Evolutionary conservation across 805 yeast species (phyloP), one percentile per base, ranked within the genome.

Genomic region (Yamadazyma scolyti): DNA sequence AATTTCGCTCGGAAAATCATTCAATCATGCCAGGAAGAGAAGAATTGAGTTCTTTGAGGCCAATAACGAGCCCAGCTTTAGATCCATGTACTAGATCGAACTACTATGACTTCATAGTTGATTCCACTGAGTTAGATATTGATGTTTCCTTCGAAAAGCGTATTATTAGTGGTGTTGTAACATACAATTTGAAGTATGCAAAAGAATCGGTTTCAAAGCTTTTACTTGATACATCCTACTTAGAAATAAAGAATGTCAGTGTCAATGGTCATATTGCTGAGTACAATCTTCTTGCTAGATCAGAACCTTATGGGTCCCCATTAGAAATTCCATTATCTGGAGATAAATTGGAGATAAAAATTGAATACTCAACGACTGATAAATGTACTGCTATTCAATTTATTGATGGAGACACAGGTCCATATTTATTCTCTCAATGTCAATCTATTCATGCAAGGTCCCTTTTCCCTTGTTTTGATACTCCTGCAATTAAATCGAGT

Each of bases 391-490:
- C 65, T 4, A 37, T 58, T 20, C 65, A 58, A 40, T 58, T 58
- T 28, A 51, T 58, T 30, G 47, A 53, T 25, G 61, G 61, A 13
- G 57, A 58, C 29, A 49, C 50, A 4, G 62, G 58, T 13, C 59
- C 61, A 1, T 58, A 52, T 41, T 39, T 58, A 30, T 58, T 58
- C 37, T 58, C 62, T 17, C 65, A 58, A 40, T 56, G 65, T 37
- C 57, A 58, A 40, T 50, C 61, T 23, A 56, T 56, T 29, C 65
- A 58, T 33, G 65, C 63, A 16, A 44, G 65, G 22, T 52, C 58
- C 18, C 43, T 58, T 31, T 58, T 56, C 42, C 65, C 65, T 3
- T 55, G 65, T 36, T 58, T 58, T 38, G 65, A 58, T 34, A 58
- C 63, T 3, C 65, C 65, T 4, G 57, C 52, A 4, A 47, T 54